Base-by-base conservation (phyloP, 2,329 filamentous ascomycete genomes). In the Raffaelea arxii region DNA sequence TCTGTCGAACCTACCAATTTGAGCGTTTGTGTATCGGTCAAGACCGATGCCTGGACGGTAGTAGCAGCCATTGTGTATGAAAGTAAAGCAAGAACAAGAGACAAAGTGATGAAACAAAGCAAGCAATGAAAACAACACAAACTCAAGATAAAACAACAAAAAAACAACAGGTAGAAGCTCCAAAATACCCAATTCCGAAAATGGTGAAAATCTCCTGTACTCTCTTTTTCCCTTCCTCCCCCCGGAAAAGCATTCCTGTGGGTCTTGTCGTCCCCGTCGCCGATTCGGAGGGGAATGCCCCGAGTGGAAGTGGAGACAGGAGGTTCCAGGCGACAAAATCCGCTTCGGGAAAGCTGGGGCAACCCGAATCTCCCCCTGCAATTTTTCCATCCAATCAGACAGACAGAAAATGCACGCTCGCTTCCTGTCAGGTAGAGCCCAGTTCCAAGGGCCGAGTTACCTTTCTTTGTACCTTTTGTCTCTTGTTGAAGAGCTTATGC, bases 381-480 rank as follows among this genome's bases (percentile, higher is more conserved):
- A 23, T 23, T 44, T 47, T 47, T 47, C 46, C 46, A 43, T 48
- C 46, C 46, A 47, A 43, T 47, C 14, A 40, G 39, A n/a, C n/a
- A n/a, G n/a, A n/a, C n/a, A n/a, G n/a, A n/a, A n/a, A n/a, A n/a
- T n/a, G n/a, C n/a, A n/a, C n/a, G n/a, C n/a, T n/a, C n/a, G n/a
- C n/a, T n/a, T n/a, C n/a, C n/a, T n/a, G n/a, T n/a, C n/a, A n/a
- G n/a, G n/a, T n/a, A n/a, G n/a, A n/a, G n/a, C n/a, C n/a, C n/a
- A n/a, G n/a, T n/a, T n/a, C n/a, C n/a, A n/a, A n/a, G n/a, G n/a
- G n/a, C n/a, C n/a, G n/a, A n/a, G n/a, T n/a, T n/a, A n/a, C n/a
- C n/a, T n/a, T n/a, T n/a, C n/a, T n/a, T n/a, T n/a, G n/a, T n/a
- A n/a, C n/a, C n/a, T n/a, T n/a, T n/a, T n/a, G n/a, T n/a, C n/a